Evolutionary conservation across 148 eudicot species (phyloP), one percentile per base, ranked within the genome.

Genomic region (Rhododendron williamsianum): DNA sequence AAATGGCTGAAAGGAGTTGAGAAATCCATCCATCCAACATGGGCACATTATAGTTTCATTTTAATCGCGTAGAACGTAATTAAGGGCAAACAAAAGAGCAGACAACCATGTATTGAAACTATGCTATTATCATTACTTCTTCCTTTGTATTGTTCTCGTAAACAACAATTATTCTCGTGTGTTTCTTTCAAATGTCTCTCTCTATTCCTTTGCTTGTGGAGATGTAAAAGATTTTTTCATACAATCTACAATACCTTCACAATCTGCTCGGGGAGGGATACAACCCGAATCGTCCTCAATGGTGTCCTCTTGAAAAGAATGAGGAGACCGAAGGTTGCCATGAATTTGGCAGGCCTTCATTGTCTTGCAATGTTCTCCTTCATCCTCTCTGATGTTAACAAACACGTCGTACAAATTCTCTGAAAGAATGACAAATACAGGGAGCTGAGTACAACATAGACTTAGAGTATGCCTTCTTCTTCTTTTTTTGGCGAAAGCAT

Each of bases 331-430:
- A 35, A 97, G 96, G 89, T 90, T 95, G 33, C 98, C 99, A 25
- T 89, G 98, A 85, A 90, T 93, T 87, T 97, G 99, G 85, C 99
- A 97, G 38, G 98, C 99, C 86, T 92, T 95, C 99, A 95, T 97
- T 69, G 99, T 97, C 95, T 97, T 97, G 82, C 99, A 97, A 83
- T 97, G 99, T 85, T 97, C 99, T 71, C 96, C 99, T 91, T 97
- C 99, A 82, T 97, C 99, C 23, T 97, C 99, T 92, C 98, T 93
- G 78, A 97, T 92, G 89, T 97, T 97, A 69, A 91, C 25, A 84
- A 96, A 95, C 81, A 94, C 98, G 74, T 96, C 98, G 38, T 96
- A 96, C 93, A 95, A 84, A 81, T 95, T 95, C 41, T 93, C 96
- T 93, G 92, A 48, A 92, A 79, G 12, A 6, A 41, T 15, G 25